Evolutionary conservation across 208 protist species (phyloP).

Genomic region (Crithidia bombi): DNA sequence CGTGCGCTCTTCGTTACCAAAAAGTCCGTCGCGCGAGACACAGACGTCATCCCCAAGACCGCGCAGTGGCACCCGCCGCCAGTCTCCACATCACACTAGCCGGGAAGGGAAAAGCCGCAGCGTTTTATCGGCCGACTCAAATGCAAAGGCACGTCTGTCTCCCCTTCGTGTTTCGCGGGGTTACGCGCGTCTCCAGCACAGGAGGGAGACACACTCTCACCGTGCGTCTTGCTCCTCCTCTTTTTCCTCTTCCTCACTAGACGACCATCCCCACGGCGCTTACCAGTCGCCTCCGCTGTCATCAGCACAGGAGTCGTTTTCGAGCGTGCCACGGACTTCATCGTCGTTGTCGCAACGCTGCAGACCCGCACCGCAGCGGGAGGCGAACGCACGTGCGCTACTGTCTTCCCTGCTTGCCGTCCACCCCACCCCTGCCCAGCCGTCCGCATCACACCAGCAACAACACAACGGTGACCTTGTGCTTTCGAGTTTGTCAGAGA

Average conservation of each 20-base stretch:
- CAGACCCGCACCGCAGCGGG: neutral
- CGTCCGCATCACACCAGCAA: neutral
- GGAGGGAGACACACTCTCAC: neutral
- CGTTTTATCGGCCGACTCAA: neutral
- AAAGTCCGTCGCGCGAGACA: neutral
- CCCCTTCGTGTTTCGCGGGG: neutral
- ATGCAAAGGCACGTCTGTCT: neutral
- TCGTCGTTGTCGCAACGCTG: neutral
- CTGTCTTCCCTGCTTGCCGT: conserved; percentile 7
- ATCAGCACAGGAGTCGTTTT: neutral
- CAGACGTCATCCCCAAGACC: neutral
- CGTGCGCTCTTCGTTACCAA: neutral
- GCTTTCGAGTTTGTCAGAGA: neutral
- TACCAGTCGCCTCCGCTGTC: neutral
- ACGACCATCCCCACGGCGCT: neutral
- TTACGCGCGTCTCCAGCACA: conserved; percentile 2
- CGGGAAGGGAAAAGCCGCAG: neutral
- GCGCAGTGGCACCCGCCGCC: neutral
- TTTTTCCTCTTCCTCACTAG: neutral
- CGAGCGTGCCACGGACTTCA: neutral
- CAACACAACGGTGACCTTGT: neutral
- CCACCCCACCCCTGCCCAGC: neutral
- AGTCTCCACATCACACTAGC: neutral
- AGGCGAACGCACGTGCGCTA: neutral
- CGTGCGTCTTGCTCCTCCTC: neutral